Conservation (phyloP, 768 basidiomycete genomes). For the Amanita jacksonii region DNA sequence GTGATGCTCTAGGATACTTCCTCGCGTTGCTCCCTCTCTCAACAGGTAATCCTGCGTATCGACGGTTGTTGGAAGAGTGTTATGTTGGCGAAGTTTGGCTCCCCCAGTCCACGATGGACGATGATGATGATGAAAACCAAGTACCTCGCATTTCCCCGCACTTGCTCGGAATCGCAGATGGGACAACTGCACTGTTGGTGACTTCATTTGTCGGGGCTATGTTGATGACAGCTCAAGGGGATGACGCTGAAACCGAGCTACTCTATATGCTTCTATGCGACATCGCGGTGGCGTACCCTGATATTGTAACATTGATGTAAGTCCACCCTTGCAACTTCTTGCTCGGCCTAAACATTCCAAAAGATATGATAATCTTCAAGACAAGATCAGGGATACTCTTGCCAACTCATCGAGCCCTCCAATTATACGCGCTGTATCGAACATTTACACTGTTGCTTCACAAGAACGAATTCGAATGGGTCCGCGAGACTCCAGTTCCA, state of each 20-base stretch:
- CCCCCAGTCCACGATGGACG: slow-evolving; percentile 26
- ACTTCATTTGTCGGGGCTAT: slow-evolving; percentile 72
- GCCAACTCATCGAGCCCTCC: slow-evolving; percentile 60
- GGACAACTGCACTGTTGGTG: slow-evolving; percentile 57
- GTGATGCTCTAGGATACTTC: slow-evolving; percentile 69
- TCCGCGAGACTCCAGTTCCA: slow-evolving; percentile 50
- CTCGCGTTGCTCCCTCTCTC: slow-evolving; percentile 67
- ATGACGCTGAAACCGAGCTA: slow-evolving; percentile 75
- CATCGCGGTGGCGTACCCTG: slow-evolving; percentile 57
- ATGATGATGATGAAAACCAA: slow-evolving; percentile 30
- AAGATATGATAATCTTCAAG: slow-evolving; percentile 71
- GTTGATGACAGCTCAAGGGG: slow-evolving; percentile 64
- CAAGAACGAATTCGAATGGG: slow-evolving; percentile 36
- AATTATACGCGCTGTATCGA: slow-evolving; percentile 65
- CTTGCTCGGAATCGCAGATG: slow-evolving; percentile 54
- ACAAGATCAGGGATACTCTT: slow-evolving; percentile 65
- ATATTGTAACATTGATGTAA: slow-evolving; percentile 63
- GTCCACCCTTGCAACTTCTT: slow-evolving; percentile 20
- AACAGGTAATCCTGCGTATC: slow-evolving; percentile 44
- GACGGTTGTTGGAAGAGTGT: slow-evolving; percentile 54
- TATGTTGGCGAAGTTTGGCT: slow-evolving; percentile 39
- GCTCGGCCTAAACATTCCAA: slow-evolving; percentile 7
- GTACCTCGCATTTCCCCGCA: slow-evolving; percentile 46
- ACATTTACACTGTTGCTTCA: slow-evolving; percentile 62
- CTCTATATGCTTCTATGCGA: slow-evolving; percentile 71